phyloP scores from a whole-genome alignment of 2,329 filamentous ascomycete genomes.

The Diaporthe velutina region DNA sequence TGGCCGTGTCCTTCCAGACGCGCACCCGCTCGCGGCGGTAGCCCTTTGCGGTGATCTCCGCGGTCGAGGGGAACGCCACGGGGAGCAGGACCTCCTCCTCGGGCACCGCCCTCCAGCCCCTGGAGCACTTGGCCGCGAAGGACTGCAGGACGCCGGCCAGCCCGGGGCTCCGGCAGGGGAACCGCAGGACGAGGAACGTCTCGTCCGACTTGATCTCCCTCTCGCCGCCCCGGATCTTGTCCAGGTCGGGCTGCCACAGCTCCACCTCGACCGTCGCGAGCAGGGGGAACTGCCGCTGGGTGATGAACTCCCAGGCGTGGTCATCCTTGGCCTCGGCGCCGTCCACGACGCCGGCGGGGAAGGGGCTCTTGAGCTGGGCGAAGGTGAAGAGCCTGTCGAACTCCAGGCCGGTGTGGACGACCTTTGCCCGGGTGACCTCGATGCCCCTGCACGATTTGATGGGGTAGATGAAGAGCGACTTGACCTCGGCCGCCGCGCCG shows the following conservation, averaged over 20 bases:
- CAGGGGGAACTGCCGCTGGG: slow-evolving; percentile 75
- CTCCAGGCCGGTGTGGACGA: slow-evolving; percentile 78
- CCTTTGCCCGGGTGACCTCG: slow-evolving; percentile 74
- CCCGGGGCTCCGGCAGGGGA: slow-evolving; percentile 70
- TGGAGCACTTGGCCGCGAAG: slow-evolving; percentile 63
- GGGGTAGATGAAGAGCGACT: slow-evolving; percentile 84
- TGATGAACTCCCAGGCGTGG: slow-evolving; percentile 78
- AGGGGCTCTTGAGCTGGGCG: slow-evolving; percentile 72
- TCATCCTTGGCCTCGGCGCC: slow-evolving; percentile 53
- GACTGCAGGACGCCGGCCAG: slow-evolving; percentile 60
- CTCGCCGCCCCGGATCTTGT: slow-evolving; percentile 62
- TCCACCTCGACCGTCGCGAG: slow-evolving; percentile 78
- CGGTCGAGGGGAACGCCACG: slow-evolving; percentile 69
- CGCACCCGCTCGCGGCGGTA: slow-evolving; percentile 73
- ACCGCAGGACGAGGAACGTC: slow-evolving; percentile 75
- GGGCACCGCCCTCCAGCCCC: slow-evolving; percentile 62
- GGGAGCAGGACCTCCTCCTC: slow-evolving; percentile 77
- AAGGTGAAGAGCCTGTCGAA: slow-evolving; percentile 89
- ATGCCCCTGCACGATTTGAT: slow-evolving; percentile 86
- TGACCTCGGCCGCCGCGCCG: slow-evolving; percentile 47
- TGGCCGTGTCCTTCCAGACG: slow-evolving; percentile 72
- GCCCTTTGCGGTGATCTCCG: slow-evolving; percentile 68
- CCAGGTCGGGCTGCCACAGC: slow-evolving; percentile 77
- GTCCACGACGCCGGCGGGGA: slow-evolving; percentile 52
- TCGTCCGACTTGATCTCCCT: slow-evolving; percentile 59